A percentile compares a stretch with the other conserved stretches of the same genome.
Conservation (phyloP, 257 asterid species). For the Euphrasia confusa region DNA sequence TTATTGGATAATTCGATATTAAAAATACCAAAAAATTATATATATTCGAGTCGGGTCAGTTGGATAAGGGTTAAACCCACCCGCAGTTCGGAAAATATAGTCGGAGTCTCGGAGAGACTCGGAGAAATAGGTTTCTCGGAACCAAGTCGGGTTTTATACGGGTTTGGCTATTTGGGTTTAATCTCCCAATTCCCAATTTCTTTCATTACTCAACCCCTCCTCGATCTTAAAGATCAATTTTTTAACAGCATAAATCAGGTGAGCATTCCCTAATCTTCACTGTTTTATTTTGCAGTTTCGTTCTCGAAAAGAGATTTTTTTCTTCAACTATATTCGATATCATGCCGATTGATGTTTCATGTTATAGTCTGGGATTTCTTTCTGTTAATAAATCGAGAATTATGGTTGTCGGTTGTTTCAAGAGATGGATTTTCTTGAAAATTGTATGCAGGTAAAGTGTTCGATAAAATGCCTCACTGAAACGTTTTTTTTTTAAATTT, state of each 20-base stretch:
- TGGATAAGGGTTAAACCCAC: background rate
- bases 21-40: too few relatives aligned
- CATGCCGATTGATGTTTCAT: background rate
- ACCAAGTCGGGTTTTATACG: background rate
- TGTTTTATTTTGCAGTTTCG: background rate
- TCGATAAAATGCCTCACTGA: conserved; percentile 19
- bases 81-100: too few relatives aligned
- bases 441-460: background rate
- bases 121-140: too few relatives aligned
- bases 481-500: background rate
- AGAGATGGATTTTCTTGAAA: background rate
- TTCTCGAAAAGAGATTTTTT: background rate
- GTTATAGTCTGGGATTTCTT: background rate
- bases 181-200: background rate
- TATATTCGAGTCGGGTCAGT: too few relatives aligned
- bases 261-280: background rate
- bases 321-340: background rate
- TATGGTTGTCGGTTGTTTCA: background rate
- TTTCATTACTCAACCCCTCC: background rate
- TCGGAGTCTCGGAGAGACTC: too few relatives aligned
- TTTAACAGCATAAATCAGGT: background rate
- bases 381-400: background rate
- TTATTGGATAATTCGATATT: too few relatives aligned
- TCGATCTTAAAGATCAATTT: too few relatives aligned
- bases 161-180: background rate